phyloP scores from a whole-genome alignment of 192 early-diverging fungal species.

The Entomortierella chlamydospora region DNA sequence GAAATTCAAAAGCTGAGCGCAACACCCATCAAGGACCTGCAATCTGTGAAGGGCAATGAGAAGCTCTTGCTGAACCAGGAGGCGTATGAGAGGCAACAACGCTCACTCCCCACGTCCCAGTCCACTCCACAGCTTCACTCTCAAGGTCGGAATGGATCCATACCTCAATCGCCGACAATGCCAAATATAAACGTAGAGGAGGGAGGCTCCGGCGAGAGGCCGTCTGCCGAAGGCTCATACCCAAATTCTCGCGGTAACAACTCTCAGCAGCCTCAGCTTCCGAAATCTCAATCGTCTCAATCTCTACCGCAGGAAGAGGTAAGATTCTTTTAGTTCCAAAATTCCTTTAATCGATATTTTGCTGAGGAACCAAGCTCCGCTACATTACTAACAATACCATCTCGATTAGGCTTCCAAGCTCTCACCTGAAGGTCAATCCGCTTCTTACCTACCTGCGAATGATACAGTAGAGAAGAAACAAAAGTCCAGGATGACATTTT shows the following conservation, averaged over 20 bases:
- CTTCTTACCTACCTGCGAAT: constrained; percentile 7
- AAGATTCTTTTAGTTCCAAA: no score
- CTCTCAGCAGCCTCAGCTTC: constrained; percentile 19
- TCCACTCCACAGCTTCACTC: constrained; percentile 11
- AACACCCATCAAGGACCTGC: constrained; percentile 50
- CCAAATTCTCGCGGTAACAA: constrained; percentile 1
- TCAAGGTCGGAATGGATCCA: constrained; percentile 13
- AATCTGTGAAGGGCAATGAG: constrained; percentile 29
- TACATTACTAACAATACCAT: neutral
- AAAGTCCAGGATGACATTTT: constrained; percentile 52
- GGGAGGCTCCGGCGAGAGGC: constrained; percentile 16
- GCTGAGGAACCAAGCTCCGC: no score
- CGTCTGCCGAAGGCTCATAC: constrained; percentile 8
- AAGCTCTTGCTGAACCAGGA: constrained; percentile 43
- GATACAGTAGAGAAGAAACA: constrained; percentile 45
- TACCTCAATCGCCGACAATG: constrained; percentile 37
- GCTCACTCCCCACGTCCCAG: constrained; percentile 24
- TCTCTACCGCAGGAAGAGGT: constrained; percentile 42
- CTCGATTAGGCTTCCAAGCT: neutral
- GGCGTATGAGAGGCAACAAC: constrained; percentile 44
- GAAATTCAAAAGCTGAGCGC: constrained; percentile 46
- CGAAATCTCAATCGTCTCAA: constrained; percentile 35
- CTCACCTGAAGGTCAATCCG: constrained; percentile 15
- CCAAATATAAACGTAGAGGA: constrained; percentile 14
- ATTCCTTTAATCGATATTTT: no score